Conservation (phyloP, 768 basidiomycete species). For the Clathrus columnatus region DNA sequence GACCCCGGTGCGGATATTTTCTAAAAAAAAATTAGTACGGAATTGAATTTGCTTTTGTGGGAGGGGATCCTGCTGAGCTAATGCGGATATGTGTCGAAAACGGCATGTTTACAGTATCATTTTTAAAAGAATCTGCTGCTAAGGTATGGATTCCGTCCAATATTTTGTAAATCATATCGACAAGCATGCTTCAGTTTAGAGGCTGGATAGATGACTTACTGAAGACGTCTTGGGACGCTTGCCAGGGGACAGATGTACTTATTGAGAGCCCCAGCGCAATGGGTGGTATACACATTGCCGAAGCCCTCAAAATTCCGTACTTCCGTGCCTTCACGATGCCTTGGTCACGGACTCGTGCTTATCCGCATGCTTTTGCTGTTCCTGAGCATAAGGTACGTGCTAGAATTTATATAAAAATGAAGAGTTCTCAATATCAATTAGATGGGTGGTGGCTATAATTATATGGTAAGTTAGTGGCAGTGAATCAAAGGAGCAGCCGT, state of each 20-base stretch:
- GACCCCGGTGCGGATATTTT: too few relatives aligned
- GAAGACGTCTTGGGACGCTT: conserved; percentile 92
- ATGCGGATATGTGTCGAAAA: conserved; percentile 98
- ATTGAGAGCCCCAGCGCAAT: conserved; percentile 96
- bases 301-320: conserved; percentile 88
- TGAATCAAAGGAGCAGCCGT: background rate
- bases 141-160: conserved; percentile 44
- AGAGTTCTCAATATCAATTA: conserved; percentile 23
- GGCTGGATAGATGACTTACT: conserved; percentile 97
- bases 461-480: conserved; percentile 60
- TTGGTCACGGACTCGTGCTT: conserved; percentile 93
- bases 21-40: too few relatives aligned
- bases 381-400: conserved; percentile 78
- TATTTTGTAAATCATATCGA: background rate
- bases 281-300: conserved; percentile 95
- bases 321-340: conserved; percentile 97
- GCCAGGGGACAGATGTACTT: conserved; percentile 87
- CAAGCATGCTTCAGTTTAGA: conserved; percentile 57
- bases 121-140: conserved; percentile 80
- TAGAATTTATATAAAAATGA: conserved; percentile 1
- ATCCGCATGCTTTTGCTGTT: conserved; percentile 96
- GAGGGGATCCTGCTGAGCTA: conserved; percentile 94
- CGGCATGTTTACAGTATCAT: conserved; percentile 93
- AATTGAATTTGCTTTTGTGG: conserved; percentile 92
- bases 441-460: conserved; percentile 98